These are phyloP conservation scores for Taphrina pruni DNA, from an alignment of 1,139 yeast genomes.

Conservation along the genomic window DNA sequence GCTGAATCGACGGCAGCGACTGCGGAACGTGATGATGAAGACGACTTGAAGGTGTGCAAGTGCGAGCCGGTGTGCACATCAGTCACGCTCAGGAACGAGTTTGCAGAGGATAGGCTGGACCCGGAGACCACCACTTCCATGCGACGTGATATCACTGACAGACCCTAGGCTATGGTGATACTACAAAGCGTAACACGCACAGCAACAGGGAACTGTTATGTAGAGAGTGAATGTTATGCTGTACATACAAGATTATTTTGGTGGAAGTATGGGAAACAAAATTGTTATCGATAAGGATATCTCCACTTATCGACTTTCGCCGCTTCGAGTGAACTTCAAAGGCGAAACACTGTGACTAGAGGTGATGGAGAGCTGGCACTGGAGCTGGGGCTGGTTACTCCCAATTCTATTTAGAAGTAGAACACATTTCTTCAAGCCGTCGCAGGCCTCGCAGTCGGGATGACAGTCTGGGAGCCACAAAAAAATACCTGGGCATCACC, in stretches of 20 bases:
- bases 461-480: slow-evolving; percentile 30
- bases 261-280: neutral
- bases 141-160: neutral
- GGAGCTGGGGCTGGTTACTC: too few species aligned
- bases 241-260: too few species aligned
- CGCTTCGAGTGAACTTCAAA: neutral
- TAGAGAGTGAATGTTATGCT: too few species aligned
- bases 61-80: slow-evolving; percentile 40
- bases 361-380: too few species aligned
- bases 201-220: too few species aligned
- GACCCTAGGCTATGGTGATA: too few species aligned
- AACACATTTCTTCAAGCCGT: too few species aligned
- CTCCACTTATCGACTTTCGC: neutral
- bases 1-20: neutral
- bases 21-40: slow-evolving; percentile 11
- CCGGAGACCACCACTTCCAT: slow-evolving; percentile 32
- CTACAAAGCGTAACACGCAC: too few species aligned
- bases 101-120: neutral
- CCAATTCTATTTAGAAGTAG: too few species aligned
- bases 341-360: too few species aligned
- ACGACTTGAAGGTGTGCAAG: slow-evolving; percentile 44
- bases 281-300: neutral
- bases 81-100: slow-evolving; percentile 24
- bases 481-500: slow-evolving; percentile 26
- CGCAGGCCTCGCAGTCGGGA: neutral